These are phyloP conservation scores for Pseudonectria foliicola DNA, from an alignment of 2,329 filamentous ascomycete genomes.

Conservation along the genomic window DNA sequence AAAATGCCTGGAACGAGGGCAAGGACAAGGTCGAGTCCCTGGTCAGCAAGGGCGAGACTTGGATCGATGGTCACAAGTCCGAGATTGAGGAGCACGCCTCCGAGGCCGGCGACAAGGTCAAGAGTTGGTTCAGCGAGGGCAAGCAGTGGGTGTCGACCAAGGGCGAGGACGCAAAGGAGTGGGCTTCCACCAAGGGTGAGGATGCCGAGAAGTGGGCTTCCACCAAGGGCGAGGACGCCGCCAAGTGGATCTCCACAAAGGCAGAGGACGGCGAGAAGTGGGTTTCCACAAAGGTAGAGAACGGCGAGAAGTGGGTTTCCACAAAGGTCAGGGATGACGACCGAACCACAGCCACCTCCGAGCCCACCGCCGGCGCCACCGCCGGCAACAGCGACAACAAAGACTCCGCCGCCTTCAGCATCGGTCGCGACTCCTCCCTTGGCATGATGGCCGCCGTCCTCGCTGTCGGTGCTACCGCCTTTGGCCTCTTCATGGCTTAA, in stretches of 20 bases:
- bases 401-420: constrained; percentile 11
- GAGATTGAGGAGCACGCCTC: constrained; percentile 3
- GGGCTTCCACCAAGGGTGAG: constrained; percentile 7
- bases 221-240: constrained; percentile 3
- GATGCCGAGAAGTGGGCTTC: constrained; percentile 1
- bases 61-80: neutral
- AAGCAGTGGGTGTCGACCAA: neutral
- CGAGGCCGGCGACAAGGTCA: constrained; percentile 1
- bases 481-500: constrained; percentile 18
- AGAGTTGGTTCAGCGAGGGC: too few species aligned
- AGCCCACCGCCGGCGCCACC: constrained; percentile 7
- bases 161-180: constrained; percentile 1
- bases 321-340: constrained; percentile 5
- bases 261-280: constrained; percentile 1
- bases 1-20: constrained; percentile 2
- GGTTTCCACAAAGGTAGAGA: constrained; percentile 8
- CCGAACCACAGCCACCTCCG: constrained; percentile 2
- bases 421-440: constrained; percentile 6
- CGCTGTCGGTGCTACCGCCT: constrained; percentile 18
- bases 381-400: constrained; percentile 8
- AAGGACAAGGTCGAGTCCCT: constrained; percentile 5
- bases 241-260: neutral
- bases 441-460: constrained; percentile 12
- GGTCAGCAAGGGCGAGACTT: constrained; percentile 1
- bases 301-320: constrained; percentile 6